Evolutionary conservation across 1,284 basidiomycete species (phyloP).

Genomic region (Lentinula novae-zelandiae): DNA sequence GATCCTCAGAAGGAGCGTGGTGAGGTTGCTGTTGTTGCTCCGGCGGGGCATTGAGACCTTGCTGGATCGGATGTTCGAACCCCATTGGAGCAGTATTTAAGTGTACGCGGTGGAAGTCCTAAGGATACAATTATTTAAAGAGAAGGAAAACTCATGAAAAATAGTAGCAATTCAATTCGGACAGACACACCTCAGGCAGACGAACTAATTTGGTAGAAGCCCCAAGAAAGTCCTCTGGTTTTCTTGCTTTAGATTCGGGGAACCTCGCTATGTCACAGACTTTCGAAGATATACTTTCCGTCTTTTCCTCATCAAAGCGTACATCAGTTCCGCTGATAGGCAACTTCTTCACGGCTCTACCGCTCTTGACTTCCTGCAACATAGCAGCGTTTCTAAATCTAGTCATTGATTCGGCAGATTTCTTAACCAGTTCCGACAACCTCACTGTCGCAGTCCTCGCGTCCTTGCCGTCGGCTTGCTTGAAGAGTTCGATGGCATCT

Average conservation of each 20-base stretch:
- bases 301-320: background rate
- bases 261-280: slow-evolving; percentile 11
- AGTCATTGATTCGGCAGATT: slow-evolving; percentile 18
- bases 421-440: slow-evolving; percentile 14
- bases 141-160: background rate
- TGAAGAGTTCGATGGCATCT: slow-evolving; percentile 19
- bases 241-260: slow-evolving; percentile 18
- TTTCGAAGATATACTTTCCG: background rate
- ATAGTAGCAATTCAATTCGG: background rate
- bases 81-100: background rate
- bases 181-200: slow-evolving; percentile 9
- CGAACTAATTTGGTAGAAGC: slow-evolving; percentile 21
- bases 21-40: background rate
- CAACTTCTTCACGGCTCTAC: background rate
- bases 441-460: slow-evolving; percentile 18
- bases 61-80: background rate
- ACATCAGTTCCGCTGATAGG: background rate
- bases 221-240: slow-evolving; percentile 20
- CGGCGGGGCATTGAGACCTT: background rate
- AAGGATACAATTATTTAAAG: background rate
- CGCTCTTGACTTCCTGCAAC: background rate
- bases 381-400: slow-evolving; percentile 7
- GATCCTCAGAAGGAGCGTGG: background rate
- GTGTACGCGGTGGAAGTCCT: background rate
- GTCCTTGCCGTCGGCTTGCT: slow-evolving; percentile 16